Evolutionary conservation across 768 basidiomycete species (phyloP), one percentile per base, ranked within the genome.

Genomic region (Stropharia rugosoannulata): DNA sequence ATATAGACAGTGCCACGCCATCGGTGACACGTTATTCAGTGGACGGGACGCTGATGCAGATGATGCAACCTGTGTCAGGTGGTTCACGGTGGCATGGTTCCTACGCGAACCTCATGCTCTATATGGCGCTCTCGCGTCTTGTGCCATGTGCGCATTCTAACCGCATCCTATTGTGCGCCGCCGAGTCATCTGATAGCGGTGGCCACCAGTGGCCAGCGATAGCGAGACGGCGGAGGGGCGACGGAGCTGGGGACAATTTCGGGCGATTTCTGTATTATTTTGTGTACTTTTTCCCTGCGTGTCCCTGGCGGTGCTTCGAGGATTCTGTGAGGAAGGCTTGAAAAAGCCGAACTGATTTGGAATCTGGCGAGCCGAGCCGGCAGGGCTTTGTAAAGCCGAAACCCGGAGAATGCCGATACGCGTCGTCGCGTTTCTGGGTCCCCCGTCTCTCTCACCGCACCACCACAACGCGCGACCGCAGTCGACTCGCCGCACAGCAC

Each of bases 381-480:
- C 63, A 62, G 57, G 56, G 57, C 48, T 59, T 66, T 68, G 66
- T 67, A 72, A 62, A 71, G 69, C 71, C 72, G 73, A 74, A 72
- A 70, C 67, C 71, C 76, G 77, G 77, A 64, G 70, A 68, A 71
- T 73, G 75, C 77, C 77, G 76, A 77, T 75, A 77, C 77, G 77
- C 77, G 77, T 76, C 75, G 75, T 75, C 75, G 76, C 77, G 76
- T 76, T 76, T 74, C 73, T 73, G 71, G 66, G 63, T 56, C 68
- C 68, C 65, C 62, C 57, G 62, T 59, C 66, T 65, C 63, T 71
- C 71, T 65, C 68, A 68, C 69, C 68, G 62, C 67, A 62, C 56
- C 57, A 56, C 65, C 46, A 62, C 54, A 64, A 61, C 67, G 66
- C 64, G 62, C 63, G 53, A 60, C 65, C 60, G 60, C 64, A 52